phyloP scores from a whole-genome alignment of 2,329 filamentous ascomycete genomes.

The Gnomoniopsis sp. region DNA sequence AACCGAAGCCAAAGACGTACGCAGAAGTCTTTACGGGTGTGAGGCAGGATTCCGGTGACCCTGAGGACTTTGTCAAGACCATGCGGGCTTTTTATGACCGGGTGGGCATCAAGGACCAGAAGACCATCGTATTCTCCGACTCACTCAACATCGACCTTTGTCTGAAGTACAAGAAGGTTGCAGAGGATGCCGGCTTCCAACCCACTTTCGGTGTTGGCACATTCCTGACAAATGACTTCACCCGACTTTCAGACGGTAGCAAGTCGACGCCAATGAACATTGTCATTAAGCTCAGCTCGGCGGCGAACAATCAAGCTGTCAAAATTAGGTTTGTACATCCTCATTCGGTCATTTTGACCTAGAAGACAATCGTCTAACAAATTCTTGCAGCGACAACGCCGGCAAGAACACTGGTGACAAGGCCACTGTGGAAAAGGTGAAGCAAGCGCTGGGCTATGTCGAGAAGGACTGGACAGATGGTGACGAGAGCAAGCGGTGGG shows the following conservation, averaged over 20 bases:
- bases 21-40: slow-evolving; percentile 81
- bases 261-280: slow-evolving; percentile 95
- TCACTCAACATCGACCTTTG: slow-evolving; percentile 89
- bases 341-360: background rate
- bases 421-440: slow-evolving; percentile 75
- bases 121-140: slow-evolving; percentile 93
- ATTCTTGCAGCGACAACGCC: slow-evolving; percentile 62
- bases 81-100: slow-evolving; percentile 79
- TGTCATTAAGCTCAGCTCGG: slow-evolving; percentile 93
- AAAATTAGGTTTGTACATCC: slow-evolving; percentile 65
- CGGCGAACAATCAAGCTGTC: slow-evolving; percentile 74
- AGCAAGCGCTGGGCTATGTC: slow-evolving; percentile 78
- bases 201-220: slow-evolving; percentile 94
- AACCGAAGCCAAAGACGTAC: slow-evolving; percentile 57
- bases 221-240: slow-evolving; percentile 93
- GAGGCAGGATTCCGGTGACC: slow-evolving; percentile 88
- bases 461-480: slow-evolving; percentile 81
- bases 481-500: slow-evolving; percentile 83
- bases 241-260: slow-evolving; percentile 64
- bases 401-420: slow-evolving; percentile 93
- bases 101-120: slow-evolving; percentile 72
- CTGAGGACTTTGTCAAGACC: slow-evolving; percentile 71
- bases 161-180: slow-evolving; percentile 81
- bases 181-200: slow-evolving; percentile 76
- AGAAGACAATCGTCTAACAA: slow-evolving; percentile 26